These are phyloP conservation scores for Solanum gandarillasii DNA, from an alignment of 257 asterid species.

Conservation along the genomic window DNA sequence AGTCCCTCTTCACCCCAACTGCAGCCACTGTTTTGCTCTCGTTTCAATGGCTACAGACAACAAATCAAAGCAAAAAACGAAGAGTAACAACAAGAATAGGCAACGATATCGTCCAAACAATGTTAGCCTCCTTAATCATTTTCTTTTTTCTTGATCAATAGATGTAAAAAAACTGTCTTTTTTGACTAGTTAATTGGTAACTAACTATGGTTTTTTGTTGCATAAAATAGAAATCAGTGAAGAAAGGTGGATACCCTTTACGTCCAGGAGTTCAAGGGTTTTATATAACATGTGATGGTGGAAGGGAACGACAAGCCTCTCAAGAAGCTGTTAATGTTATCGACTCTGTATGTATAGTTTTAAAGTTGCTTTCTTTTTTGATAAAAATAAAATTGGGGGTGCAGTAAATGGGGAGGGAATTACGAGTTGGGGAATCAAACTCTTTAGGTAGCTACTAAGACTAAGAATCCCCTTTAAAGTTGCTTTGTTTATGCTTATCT, in stretches of 20 bases:
- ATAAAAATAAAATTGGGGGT: not conserved
- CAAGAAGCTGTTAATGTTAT: slow-evolving; percentile 82
- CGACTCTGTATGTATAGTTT: slow-evolving; percentile 49
- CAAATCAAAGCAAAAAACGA: slow-evolving; percentile 29
- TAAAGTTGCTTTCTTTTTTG: not conserved
- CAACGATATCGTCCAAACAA: slow-evolving; percentile 62
- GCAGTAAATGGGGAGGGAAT: not conserved
- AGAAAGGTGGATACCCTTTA: slow-evolving; percentile 74
- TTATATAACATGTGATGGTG: slow-evolving; percentile 96
- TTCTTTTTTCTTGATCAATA: not conserved
- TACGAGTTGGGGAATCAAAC: not conserved
- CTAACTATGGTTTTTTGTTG: not conserved
- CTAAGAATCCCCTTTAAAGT: not conserved
- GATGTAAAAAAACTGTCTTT: not conserved
- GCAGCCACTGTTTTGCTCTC: not conserved
- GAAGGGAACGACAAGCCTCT: slow-evolving; percentile 79
- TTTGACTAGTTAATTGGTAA: not conserved
- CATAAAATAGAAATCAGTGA: slow-evolving; percentile 52
- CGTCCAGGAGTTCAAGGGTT: slow-evolving; percentile 87
- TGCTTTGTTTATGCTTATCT: not conserved
- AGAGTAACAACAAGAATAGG: slow-evolving; percentile 47
- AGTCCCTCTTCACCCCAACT: not conserved
- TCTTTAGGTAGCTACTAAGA: not conserved
- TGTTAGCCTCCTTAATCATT: slow-evolving; percentile 15
- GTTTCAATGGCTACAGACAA: slow-evolving; percentile 54